These are phyloP conservation scores for Nemania diffusa DNA, from an alignment of 2,329 filamentous ascomycete genomes.

Conservation along the genomic window DNA sequence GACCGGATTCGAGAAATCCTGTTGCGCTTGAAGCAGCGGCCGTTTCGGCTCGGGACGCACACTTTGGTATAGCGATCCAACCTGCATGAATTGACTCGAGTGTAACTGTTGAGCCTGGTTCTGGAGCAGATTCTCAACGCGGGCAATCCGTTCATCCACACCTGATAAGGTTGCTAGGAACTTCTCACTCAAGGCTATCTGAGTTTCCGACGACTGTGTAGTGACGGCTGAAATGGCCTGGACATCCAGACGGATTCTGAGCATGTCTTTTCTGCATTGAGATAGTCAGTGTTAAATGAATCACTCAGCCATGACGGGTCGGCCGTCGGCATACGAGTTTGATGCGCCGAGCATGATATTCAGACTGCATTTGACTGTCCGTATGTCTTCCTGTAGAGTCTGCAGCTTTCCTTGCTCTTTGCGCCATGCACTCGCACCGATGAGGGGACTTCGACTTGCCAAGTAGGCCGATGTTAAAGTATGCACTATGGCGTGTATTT, in stretches of 20 bases:
- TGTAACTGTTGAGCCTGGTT: slow-evolving; percentile 42
- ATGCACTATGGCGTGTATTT: slow-evolving; percentile 42
- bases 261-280: slow-evolving; percentile 41
- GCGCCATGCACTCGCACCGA: slow-evolving; percentile 34
- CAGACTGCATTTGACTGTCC: slow-evolving; percentile 44
- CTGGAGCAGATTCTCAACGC: slow-evolving; percentile 43
- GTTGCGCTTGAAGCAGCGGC: slow-evolving; percentile 5
- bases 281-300: background rate
- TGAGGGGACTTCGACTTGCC: slow-evolving; percentile 34
- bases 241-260: slow-evolving; percentile 40
- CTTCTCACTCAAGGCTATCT: slow-evolving; percentile 39
- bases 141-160: slow-evolving; percentile 44
- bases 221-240: slow-evolving; percentile 43
- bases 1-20: background rate
- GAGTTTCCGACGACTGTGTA: slow-evolving; percentile 35
- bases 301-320: background rate
- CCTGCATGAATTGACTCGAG: slow-evolving; percentile 41
- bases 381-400: slow-evolving; percentile 44
- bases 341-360: slow-evolving; percentile 47
- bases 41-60: background rate
- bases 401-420: slow-evolving; percentile 43
- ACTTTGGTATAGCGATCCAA: slow-evolving; percentile 40
- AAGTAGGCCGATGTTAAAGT: slow-evolving; percentile 32
- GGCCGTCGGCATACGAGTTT: slow-evolving; percentile 41
- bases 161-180: slow-evolving; percentile 38